These are phyloP conservation scores for Psidium guajava DNA, from an alignment of 345 rosid species.

Conservation along the genomic window DNA sequence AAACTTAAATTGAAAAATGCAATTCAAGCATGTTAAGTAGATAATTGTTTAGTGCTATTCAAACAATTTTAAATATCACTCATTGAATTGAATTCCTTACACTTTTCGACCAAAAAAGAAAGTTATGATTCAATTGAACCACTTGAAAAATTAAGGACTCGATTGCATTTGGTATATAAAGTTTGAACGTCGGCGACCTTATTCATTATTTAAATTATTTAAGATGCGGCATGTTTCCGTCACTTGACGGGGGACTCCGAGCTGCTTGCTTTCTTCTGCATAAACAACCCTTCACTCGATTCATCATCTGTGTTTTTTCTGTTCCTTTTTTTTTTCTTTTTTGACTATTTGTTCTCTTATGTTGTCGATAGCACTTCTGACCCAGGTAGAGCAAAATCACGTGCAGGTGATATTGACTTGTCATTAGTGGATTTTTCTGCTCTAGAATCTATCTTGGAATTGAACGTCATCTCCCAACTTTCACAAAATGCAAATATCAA, in stretches of 20 bases:
- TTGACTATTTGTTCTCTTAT: background rate
- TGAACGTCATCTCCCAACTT: background rate
- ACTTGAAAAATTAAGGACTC: background rate
- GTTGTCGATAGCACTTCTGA: background rate
- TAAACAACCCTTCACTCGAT: background rate
- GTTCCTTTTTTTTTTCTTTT: accelerated
- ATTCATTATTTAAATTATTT: no score
- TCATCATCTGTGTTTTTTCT: background rate
- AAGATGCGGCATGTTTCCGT: background rate
- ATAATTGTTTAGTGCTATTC: background rate
- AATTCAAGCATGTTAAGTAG: background rate
- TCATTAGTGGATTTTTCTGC: background rate
- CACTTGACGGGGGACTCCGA: background rate
- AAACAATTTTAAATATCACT: background rate
- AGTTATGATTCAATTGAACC: background rate
- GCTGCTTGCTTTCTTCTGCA: background rate
- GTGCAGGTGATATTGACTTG: background rate
- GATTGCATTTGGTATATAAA: no score
- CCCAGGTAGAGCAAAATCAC: background rate
- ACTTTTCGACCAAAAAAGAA: background rate
- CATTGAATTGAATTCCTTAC: background rate
- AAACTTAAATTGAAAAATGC: background rate
- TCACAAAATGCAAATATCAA: background rate
- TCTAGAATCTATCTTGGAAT: background rate
- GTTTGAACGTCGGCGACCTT: no score